Evolutionary conservation across 2,329 filamentous ascomycete species (phyloP), one percentile per base, ranked within the genome.

Genomic region (Arachnomyces sp.): DNA sequence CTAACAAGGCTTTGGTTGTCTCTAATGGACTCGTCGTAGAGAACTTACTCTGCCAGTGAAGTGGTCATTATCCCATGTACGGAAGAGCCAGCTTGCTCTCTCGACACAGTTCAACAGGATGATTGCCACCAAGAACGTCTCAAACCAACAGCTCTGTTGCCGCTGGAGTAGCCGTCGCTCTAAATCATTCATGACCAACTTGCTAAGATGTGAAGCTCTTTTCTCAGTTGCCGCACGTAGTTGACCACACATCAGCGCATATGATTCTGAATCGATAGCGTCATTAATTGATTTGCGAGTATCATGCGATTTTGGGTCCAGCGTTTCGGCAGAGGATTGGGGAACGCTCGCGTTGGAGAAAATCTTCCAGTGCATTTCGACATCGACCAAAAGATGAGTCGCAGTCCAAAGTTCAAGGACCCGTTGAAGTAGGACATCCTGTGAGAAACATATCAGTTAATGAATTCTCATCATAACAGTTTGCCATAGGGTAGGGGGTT

Each of bases 161-260:
- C 74, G 72, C 48, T 77, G 74, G 6, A 79, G 63, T 3, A 80
- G 59, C n/a, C 75, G 69, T 13, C 74, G 69, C 52, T 80, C 77
- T 1, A 80, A 65, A 43, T 78, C 75, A 45, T 75, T 76, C 66
- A 79, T 72, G 28, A 78, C 68, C 7, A 61, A 61, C 39, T 74
- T 76, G 47, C 69, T 69, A 4, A 78, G 60, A 38, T 64, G 62
- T 11, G 67, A 63, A 28, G 74, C 73, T 18, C 72, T 69, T 47
- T 73, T 73, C 50, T 80, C 76, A 13, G 70, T 66, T 1, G 69
- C 73, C 3, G 73, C 71, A 35, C 73, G 68, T 34, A 79, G 59
- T 52, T 80, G 76, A 38, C 66, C 62, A 47, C 62, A 68, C 44
- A 80, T 69, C 3, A 77, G 59, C 1, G 59, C 54, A 45, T 74